These are phyloP conservation scores for Talaromyces sp. DNA, from an alignment of 2,329 filamentous ascomycete species.

Conservation along the genomic window DNA sequence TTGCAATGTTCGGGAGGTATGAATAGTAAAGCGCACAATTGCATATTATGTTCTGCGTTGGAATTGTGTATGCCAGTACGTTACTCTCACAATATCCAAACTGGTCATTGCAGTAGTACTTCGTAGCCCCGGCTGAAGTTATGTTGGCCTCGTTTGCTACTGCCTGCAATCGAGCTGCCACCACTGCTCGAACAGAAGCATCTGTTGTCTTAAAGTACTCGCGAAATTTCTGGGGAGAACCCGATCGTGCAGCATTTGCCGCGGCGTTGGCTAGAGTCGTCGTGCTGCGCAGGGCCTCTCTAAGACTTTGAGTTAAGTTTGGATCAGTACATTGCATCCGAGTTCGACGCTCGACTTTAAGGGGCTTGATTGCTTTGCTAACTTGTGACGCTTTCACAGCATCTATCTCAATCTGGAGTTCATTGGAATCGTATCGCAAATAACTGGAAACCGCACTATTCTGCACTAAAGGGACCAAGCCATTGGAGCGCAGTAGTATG, in stretches of 20 bases:
- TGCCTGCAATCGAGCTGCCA: slow-evolving; percentile 55
- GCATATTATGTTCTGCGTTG: slow-evolving; percentile 57
- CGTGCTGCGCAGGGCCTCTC: slow-evolving; percentile 59
- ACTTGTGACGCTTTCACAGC: slow-evolving; percentile 57
- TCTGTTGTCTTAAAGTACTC: slow-evolving; percentile 67
- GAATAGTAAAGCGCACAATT: slow-evolving; percentile 64
- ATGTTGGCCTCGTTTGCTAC: slow-evolving; percentile 61
- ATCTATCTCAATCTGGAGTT: slow-evolving; percentile 60
- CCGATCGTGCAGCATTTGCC: slow-evolving; percentile 53
- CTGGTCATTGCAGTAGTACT: slow-evolving; percentile 63
- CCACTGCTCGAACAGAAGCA: slow-evolving; percentile 49
- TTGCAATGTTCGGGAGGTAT: slow-evolving; percentile 53
- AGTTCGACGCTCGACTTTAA: slow-evolving; percentile 51
- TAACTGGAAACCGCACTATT: slow-evolving; percentile 57
- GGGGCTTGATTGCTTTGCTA: slow-evolving; percentile 48
- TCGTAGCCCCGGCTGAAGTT: slow-evolving; percentile 51
- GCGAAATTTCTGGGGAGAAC: slow-evolving; percentile 36
- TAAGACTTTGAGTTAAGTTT: slow-evolving; percentile 47
- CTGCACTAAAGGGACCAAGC: slow-evolving; percentile 60
- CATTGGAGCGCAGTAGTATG: slow-evolving; percentile 60
- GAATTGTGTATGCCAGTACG: slow-evolving; percentile 65
- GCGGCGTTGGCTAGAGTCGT: slow-evolving; percentile 50
- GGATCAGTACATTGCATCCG: slow-evolving; percentile 60
- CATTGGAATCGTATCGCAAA: slow-evolving; percentile 62
- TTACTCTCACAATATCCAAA: slow-evolving; percentile 55